Evolutionary conservation across 306 rosid species (phyloP).

Genomic region (Dryas octopetala): DNA sequence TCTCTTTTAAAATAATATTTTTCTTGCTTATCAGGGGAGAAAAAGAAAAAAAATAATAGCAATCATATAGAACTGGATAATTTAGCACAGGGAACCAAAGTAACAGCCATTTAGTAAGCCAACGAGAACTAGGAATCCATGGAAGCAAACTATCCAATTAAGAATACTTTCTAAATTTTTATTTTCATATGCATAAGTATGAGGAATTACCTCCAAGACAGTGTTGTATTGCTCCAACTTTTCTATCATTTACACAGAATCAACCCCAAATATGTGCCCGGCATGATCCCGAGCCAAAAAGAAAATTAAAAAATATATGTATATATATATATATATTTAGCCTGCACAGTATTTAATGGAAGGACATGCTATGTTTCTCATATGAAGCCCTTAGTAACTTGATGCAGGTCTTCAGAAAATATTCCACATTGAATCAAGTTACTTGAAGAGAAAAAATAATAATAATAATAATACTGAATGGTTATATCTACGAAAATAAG

Average conservation of each 20-base stretch:
- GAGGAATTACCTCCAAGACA: constrained; percentile 57
- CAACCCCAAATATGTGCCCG: constrained; percentile 96
- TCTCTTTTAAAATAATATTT: background rate
- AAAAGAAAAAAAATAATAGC: background rate
- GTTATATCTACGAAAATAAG: no score
- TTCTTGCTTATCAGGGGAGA: background rate
- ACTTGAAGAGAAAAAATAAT: background rate
- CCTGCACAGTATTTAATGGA: background rate
- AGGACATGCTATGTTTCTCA: background rate
- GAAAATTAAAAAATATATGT: background rate
- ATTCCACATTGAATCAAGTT: background rate
- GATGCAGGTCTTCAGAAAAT: background rate
- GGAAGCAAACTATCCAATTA: background rate
- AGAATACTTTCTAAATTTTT: background rate
- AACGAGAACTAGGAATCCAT: constrained; percentile 13
- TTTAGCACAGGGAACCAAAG: background rate
- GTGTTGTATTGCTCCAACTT: constrained; percentile 88
- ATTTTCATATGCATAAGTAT: background rate
- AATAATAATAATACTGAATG: background rate
- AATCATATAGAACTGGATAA: background rate
- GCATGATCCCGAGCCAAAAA: constrained; percentile 77
- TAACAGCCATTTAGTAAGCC: constrained; percentile 7
- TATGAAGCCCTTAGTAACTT: background rate
- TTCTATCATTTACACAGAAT: constrained; percentile 82
- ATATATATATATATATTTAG: background rate